phyloP scores from a whole-genome alignment of 179 eudicot species.

The Beta macrorhiza region DNA sequence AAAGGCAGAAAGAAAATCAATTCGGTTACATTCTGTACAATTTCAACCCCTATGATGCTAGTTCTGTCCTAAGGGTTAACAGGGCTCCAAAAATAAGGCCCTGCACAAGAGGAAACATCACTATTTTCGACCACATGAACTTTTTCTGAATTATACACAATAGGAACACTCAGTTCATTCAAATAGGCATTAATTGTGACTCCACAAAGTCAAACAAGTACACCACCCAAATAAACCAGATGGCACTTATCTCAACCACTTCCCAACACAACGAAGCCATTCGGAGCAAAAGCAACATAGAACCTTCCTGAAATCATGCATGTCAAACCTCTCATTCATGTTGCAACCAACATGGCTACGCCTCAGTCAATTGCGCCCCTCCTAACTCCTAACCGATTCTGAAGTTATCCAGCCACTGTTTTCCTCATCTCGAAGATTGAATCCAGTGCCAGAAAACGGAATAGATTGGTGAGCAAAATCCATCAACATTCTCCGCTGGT shows the following conservation, averaged over 20 bases:
- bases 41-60: constrained; percentile 26
- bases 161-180: constrained; percentile 20
- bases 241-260: constrained; percentile 11
- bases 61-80: constrained; percentile 31
- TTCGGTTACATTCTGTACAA: constrained; percentile 32
- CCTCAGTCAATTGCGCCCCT: neutral
- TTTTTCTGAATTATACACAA: constrained; percentile 31
- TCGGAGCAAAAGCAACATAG: neutral
- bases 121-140: constrained; percentile 11
- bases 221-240: constrained; percentile 22
- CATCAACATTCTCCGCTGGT: constrained; percentile 52
- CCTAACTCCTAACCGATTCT: constrained; percentile 30
- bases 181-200: constrained; percentile 23
- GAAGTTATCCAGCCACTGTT: constrained; percentile 24
- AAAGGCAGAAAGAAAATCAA: neutral
- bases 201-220: constrained; percentile 26
- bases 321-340: neutral
- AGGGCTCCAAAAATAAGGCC: constrained; percentile 38
- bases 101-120: constrained; percentile 29
- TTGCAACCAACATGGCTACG: neutral
- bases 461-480: constrained; percentile 60
- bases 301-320: neutral
- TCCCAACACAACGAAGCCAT: neutral
- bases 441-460: constrained; percentile 34
- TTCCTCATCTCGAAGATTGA: constrained; percentile 34